Conservation (phyloP, 2,329 filamentous ascomycete genomes). For the Apiospora kogelbergensis region DNA sequence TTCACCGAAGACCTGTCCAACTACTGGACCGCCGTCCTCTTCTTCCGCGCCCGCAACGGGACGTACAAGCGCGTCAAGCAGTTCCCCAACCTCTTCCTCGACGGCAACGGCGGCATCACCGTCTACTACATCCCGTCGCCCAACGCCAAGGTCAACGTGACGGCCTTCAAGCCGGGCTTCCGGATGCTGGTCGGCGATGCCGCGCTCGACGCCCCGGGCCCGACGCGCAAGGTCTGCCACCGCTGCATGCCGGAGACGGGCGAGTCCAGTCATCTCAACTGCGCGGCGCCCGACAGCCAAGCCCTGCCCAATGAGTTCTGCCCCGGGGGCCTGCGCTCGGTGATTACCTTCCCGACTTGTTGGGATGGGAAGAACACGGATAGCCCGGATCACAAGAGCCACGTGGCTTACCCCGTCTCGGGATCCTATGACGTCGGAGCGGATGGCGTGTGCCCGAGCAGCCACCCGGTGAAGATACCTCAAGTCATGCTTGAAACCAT, state of each 20-base stretch:
- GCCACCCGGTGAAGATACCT: slow-evolving; percentile 33
- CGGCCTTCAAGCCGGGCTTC: slow-evolving; percentile 30
- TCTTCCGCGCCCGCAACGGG: slow-evolving; percentile 38
- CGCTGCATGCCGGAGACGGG: slow-evolving; percentile 25
- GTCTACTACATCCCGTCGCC: slow-evolving; percentile 33
- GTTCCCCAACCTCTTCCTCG: slow-evolving; percentile 31
- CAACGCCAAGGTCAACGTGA: slow-evolving; percentile 30
- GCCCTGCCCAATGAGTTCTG: slow-evolving; percentile 36
- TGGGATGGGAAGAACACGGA: slow-evolving; percentile 54
- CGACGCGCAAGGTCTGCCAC: slow-evolving; percentile 8
- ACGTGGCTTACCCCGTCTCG: slow-evolving; percentile 48
- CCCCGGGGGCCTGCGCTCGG: slow-evolving; percentile 38
- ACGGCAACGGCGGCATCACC: slow-evolving; percentile 33
- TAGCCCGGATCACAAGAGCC: slow-evolving; percentile 46
- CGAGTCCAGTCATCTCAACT: slow-evolving; percentile 31
- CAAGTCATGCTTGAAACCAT: slow-evolving; percentile 43
- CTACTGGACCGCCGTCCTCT: slow-evolving; percentile 42
- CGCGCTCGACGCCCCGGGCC: slow-evolving; percentile 14
- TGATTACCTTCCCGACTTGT: slow-evolving; percentile 48
- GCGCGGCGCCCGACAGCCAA: not conserved
- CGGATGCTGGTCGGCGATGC: slow-evolving; percentile 34
- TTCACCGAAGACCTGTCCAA: slow-evolving; percentile 42
- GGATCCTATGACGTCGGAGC: slow-evolving; percentile 29
- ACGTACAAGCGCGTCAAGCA: slow-evolving; percentile 31
- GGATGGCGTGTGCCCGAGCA: slow-evolving; percentile 24